Evolutionary conservation across 2,329 filamentous ascomycete species (phyloP).

Genomic region (Aspergillus neoniger): DNA sequence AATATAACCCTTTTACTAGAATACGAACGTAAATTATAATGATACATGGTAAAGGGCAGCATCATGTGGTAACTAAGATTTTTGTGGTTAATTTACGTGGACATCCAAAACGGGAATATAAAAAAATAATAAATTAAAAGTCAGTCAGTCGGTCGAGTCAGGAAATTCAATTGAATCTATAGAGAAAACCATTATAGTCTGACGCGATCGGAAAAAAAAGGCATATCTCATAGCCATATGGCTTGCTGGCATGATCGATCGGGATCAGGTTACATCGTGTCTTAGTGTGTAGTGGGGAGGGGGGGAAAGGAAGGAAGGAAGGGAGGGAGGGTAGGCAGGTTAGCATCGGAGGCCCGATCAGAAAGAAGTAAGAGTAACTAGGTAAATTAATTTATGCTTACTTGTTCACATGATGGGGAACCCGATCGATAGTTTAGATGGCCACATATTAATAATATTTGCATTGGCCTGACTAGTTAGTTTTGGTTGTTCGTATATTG

Average conservation of each 20-base stretch:
- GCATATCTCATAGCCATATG: constrained; percentile 9
- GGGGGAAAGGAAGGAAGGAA: background rate
- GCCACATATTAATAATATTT: background rate
- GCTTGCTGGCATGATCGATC: constrained; percentile 11
- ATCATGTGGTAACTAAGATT: too few relatives aligned
- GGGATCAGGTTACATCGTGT: constrained; percentile 10
- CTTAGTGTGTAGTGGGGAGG: constrained; percentile 5
- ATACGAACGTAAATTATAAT: too few relatives aligned
- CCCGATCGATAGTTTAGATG: background rate
- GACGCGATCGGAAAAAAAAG: constrained; percentile 1
- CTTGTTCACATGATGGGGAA: constrained; percentile 1
- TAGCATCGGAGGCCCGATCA: background rate
- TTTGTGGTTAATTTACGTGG: too few relatives aligned
- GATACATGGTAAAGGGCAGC: too few relatives aligned
- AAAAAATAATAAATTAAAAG: too few relatives aligned
- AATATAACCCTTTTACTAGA: too few relatives aligned
- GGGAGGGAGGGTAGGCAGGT: background rate
- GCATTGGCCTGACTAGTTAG: background rate
- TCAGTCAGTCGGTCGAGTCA: background rate
- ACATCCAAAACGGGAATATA: too few relatives aligned
- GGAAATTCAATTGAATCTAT: background rate
- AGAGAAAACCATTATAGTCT: background rate
- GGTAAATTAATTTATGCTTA: background rate
- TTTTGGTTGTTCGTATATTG: background rate
- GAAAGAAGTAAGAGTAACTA: background rate